Evolutionary conservation across 2,329 filamentous ascomycete species (phyloP), one percentile per base, ranked within the genome.

Genomic region (Hypoxylon sp.): DNA sequence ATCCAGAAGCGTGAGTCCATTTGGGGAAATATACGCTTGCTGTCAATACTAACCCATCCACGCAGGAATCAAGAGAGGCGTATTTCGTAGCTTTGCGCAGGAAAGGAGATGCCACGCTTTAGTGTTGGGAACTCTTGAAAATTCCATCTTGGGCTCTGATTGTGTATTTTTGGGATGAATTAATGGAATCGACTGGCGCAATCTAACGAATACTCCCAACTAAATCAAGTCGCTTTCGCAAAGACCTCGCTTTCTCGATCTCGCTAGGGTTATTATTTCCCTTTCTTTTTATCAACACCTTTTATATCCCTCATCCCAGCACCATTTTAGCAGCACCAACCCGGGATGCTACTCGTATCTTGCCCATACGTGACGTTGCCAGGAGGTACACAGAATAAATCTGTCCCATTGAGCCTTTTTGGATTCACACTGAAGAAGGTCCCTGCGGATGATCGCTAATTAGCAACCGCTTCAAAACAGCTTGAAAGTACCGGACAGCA

Each of bases 41-140:
- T 19, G 6, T 41, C 21, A 2, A 19, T 45, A 16, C 62, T 63
- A 62, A 69, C 39, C 19, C n/a, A n/a, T 29, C 29, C 29, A 37
- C 45, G 19, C 57, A 94, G 91, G 91, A 93, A 82, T 94, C 91
- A 0, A 93, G 88, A 76, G 96, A 98, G 78, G 86, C 90, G 2
- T 98, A 91, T 74, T 96, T 97, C 75, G 90, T 98, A 48, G 94
- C 90, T 0, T 77, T 97, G 62, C 83, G 85, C 64, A 87, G 93
- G 68, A 95, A 90, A 75, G 74, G 72, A 12, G 73, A 80, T 41
- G 79, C 82, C 11, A 75, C 81, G 51, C 60, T 74, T 41, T 8
- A 58, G 61, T 19, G 58, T 66, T 21, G 51, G 59, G 39, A 53
- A 23, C 19, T 19, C 47, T 43, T 39, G 12, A 46, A 4, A 21